A percentile compares a stretch with the other conserved stretches of the same genome.
These are phyloP conservation scores for Boletus tomentosulus DNA, from an alignment of 768 basidiomycete species.

Conservation along the genomic window DNA sequence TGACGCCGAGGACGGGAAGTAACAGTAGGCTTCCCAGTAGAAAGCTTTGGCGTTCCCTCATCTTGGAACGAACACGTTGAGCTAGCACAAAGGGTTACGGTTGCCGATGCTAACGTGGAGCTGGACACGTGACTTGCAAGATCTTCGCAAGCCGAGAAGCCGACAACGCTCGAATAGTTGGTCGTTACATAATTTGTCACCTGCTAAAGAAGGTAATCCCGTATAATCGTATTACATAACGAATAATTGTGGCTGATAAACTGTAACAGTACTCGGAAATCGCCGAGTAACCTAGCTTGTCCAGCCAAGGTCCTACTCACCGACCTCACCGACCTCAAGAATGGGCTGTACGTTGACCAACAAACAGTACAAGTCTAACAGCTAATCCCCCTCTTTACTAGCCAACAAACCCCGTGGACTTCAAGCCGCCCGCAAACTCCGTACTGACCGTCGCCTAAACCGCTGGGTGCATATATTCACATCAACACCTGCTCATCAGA, in stretches of 20 bases:
- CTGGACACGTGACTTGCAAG: constrained; percentile 15
- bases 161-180: not conserved
- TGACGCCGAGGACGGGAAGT: constrained; percentile 16
- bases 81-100: not conserved
- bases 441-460: constrained; percentile 89
- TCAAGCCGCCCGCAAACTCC: constrained; percentile 97
- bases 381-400: constrained; percentile 27
- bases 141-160: not conserved
- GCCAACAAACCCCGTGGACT: constrained; percentile 99
- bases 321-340: constrained; percentile 56
- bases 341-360: constrained; percentile 75
- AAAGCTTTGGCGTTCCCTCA: constrained; percentile 16
- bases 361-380: constrained; percentile 3
- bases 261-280: constrained; percentile 38
- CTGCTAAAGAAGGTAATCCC: not conserved
- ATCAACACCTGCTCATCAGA: constrained; percentile 1
- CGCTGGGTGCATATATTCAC: constrained; percentile 73
- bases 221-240: too few relatives aligned
- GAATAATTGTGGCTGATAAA: constrained; percentile 33
- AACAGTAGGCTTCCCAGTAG: constrained; percentile 19
- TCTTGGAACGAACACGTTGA: constrained; percentile 7
- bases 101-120: constrained; percentile 7
- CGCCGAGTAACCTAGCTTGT: constrained; percentile 22
- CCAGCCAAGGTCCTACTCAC: constrained; percentile 24
- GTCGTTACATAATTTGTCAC: not conserved